Base-by-base conservation (phyloP, 805 yeast genomes). In the Cyberlindnera misumaiensis region DNA sequence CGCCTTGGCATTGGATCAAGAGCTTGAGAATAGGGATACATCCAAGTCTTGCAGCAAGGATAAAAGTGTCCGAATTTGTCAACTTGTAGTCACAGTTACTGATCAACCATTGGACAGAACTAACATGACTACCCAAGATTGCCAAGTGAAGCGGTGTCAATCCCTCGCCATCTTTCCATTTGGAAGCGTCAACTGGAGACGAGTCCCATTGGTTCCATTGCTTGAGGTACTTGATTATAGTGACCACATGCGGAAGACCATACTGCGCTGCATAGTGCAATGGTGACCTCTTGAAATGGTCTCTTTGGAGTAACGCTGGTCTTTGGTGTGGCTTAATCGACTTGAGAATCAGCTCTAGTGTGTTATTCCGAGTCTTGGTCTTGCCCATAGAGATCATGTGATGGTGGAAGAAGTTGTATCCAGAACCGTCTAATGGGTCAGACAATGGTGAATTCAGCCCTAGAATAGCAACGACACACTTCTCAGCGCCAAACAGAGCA, bases 191-290 rank as follows among this genome's bases (percentile, higher is more conserved):
- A 1, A 86, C 61, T 4, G 65, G 47, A 6, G 58, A 49, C 3
- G 64, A 58, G 45, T 72, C 67, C 65, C 77, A 72, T 38, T 77
- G 68, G 2, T 65, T 61, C 90, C 94, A 83, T 31, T 70, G 60
- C 40, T 65, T 62, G 42, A 84, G 56, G 48, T 68, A 72, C 28
- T 68, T 67, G 25, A 89, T 67, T 18, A 77, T 66, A 11, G 64
- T 63, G 3, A 86, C 68, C 28, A 81, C 76, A 36, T 73, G 75
- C 41, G 73, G 75, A 40, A 89, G 66, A 0, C 97, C 97, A 57
- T 79, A 87, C 51, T 86, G 93, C 3, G 93, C 80, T 14, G 95
- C 80, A 58, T 89, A 89, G 62, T 90, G 97, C 39, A 90, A 64
- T 0, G 97, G 95, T 0, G 96, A 83, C 43, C 96, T 72, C 44